These are phyloP conservation scores for Solanum rostratum DNA, from an alignment of 257 asterid genomes.

Conservation along the genomic window DNA sequence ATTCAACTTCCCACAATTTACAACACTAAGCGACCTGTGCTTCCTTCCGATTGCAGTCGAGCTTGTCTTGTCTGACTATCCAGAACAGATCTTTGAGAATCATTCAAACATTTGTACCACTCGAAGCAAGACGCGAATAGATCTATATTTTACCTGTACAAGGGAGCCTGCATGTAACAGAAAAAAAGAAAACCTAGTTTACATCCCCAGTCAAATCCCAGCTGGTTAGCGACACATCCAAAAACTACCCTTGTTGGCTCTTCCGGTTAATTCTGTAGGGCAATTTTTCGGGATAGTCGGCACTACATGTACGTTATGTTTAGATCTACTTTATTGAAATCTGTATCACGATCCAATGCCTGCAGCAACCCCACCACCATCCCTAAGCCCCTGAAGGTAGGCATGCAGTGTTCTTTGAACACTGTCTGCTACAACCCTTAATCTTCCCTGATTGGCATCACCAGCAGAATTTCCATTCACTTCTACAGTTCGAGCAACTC, in stretches of 20 bases:
- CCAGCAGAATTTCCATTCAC: constrained; percentile 55
- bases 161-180: background rate
- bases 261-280: background rate
- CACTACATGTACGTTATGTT: background rate
- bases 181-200: background rate
- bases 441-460: constrained; percentile 75
- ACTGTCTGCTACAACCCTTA: constrained; percentile 74
- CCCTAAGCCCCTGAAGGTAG: constrained; percentile 80
- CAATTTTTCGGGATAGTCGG: background rate
- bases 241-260: background rate
- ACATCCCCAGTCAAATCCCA: background rate
- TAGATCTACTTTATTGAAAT: background rate
- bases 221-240: background rate
- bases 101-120: background rate
- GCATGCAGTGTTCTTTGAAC: constrained; percentile 78
- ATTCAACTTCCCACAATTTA: background rate
- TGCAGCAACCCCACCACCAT: constrained; percentile 35
- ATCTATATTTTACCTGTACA: background rate
- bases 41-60: background rate
- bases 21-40: background rate
- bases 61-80: background rate
- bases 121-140: background rate
- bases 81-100: background rate
- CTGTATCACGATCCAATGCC: constrained; percentile 16
- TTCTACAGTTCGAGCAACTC: constrained; percentile 61